A percentile compares a stretch with the other conserved stretches of the same genome.
phyloP scores from a whole-genome alignment of 2,329 filamentous ascomycete species.

The Clonostachys byssicola region DNA sequence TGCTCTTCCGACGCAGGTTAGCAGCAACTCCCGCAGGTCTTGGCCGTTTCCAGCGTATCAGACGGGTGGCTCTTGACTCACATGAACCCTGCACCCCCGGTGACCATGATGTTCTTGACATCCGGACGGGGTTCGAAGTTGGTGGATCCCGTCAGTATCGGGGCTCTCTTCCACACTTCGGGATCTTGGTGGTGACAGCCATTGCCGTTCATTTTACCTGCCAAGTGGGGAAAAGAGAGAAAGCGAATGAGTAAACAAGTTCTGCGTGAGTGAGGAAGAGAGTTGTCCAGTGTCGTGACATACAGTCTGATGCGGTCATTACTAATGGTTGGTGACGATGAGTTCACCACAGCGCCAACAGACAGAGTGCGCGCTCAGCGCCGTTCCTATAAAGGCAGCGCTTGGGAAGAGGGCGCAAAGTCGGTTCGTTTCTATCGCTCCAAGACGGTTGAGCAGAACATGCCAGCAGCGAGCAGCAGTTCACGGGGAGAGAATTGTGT shows the following conservation, averaged over 20 bases:
- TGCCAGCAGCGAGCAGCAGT: too few relatives aligned
- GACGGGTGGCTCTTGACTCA: constrained; percentile 33
- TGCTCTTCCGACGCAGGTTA: constrained; percentile 44
- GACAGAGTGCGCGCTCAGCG: too few relatives aligned
- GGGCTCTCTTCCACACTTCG: constrained; percentile 68
- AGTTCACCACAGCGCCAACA: too few relatives aligned
- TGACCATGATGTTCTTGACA: constrained; percentile 79
- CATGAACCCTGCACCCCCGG: constrained; percentile 84
- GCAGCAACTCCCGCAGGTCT: not conserved
- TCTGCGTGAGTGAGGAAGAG: constrained; percentile 43
- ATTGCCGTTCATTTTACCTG: not conserved
- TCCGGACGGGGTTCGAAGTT: constrained; percentile 65
- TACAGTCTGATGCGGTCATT: too few relatives aligned
- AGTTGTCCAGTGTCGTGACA: constrained; percentile 55
- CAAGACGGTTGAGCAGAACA: too few relatives aligned
- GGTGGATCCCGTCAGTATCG: constrained; percentile 64
- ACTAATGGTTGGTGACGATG: too few relatives aligned
- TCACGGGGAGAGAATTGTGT: too few relatives aligned
- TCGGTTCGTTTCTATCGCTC: too few relatives aligned
- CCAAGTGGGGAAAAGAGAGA: not conserved
- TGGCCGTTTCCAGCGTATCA: not conserved
- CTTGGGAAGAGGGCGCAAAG: too few relatives aligned
- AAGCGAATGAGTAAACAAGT: too few relatives aligned
- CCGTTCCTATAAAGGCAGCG: too few relatives aligned
- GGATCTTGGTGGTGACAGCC: constrained; percentile 14